These are phyloP conservation scores for Populus hybrid DNA, from an alignment of 441 rosid genomes.

Conservation along the genomic window DNA sequence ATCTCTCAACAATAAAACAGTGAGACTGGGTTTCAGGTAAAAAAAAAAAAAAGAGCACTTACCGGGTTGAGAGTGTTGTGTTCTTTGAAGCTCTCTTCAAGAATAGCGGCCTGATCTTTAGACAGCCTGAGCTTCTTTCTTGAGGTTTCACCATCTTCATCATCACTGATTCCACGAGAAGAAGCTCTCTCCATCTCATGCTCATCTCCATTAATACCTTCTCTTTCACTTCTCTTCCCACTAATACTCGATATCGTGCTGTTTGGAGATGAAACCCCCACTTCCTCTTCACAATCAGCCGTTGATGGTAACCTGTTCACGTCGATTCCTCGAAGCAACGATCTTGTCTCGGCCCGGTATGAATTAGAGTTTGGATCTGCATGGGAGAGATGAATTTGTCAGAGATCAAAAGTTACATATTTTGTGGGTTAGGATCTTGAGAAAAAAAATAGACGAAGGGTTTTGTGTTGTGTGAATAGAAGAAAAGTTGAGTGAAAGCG, in stretches of 20 bases:
- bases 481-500: conserved; percentile 13
- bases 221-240: conserved; percentile 91
- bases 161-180: conserved; percentile 74
- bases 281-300: conserved; percentile 72
- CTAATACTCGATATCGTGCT: conserved; percentile 80
- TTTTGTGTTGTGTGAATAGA: neutral
- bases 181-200: conserved; percentile 54
- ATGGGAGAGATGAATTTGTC: conserved; percentile 14
- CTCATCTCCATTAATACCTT: conserved; percentile 52
- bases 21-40: neutral
- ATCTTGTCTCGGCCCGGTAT: conserved; percentile 45
- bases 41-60: conserved; percentile 22
- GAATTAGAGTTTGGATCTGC: conserved; percentile 69
- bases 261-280: conserved; percentile 83
- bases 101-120: conserved; percentile 86
- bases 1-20: neutral
- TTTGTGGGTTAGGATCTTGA: neutral
- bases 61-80: conserved; percentile 95
- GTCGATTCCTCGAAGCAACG: conserved; percentile 71
- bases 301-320: conserved; percentile 71
- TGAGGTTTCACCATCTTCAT: conserved; percentile 82
- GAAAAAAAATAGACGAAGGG: neutral
- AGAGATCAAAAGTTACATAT: neutral
- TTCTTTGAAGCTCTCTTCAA: conserved; percentile 89
- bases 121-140: conserved; percentile 89